Evolutionary conservation across 768 basidiomycete genomes (phyloP).

Genomic region (Tricholomella constricta): DNA sequence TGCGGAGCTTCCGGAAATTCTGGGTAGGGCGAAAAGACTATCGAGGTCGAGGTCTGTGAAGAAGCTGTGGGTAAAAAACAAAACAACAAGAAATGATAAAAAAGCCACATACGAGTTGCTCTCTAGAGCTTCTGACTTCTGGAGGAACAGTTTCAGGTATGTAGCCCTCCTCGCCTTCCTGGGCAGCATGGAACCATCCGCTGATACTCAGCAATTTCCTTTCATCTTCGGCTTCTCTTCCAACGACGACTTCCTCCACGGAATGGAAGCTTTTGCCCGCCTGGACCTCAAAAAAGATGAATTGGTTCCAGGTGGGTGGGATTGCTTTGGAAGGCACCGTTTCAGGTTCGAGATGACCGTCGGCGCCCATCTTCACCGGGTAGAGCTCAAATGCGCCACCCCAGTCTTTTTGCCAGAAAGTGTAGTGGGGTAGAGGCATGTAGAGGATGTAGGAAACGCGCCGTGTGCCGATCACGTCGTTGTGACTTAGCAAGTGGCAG

Average conservation of each 20-base stretch:
- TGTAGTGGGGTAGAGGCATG: slow-evolving; percentile 77
- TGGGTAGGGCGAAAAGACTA: slow-evolving; percentile 58
- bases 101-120: slow-evolving; percentile 82
- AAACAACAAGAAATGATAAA: slow-evolving; percentile 12
- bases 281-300: slow-evolving; percentile 89
- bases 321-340: slow-evolving; percentile 64
- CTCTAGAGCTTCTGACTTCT: slow-evolving; percentile 76
- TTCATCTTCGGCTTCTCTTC: slow-evolving; percentile 64
- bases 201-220: slow-evolving; percentile 83
- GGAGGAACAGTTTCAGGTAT: slow-evolving; percentile 46
- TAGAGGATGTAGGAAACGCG: slow-evolving; percentile 97
- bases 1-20: slow-evolving; percentile 47
- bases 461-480: slow-evolving; percentile 95
- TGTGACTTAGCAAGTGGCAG: slow-evolving; percentile 95
- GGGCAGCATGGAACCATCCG: slow-evolving; percentile 95
- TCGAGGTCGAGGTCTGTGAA: slow-evolving; percentile 62
- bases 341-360: slow-evolving; percentile 71
- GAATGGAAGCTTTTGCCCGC: slow-evolving; percentile 95
- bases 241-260: slow-evolving; percentile 92
- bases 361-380: slow-evolving; percentile 62
- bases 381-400: slow-evolving; percentile 96
- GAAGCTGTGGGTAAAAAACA: slow-evolving; percentile 10
- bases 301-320: slow-evolving; percentile 87
- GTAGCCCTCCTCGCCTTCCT: slow-evolving; percentile 90
- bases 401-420: slow-evolving; percentile 85